Percentiles rank a stretch among this genome's conserved stretches.
Evolutionary conservation across 441 rosid species (phyloP).

Genomic region (Heliophila coronopifolia): DNA sequence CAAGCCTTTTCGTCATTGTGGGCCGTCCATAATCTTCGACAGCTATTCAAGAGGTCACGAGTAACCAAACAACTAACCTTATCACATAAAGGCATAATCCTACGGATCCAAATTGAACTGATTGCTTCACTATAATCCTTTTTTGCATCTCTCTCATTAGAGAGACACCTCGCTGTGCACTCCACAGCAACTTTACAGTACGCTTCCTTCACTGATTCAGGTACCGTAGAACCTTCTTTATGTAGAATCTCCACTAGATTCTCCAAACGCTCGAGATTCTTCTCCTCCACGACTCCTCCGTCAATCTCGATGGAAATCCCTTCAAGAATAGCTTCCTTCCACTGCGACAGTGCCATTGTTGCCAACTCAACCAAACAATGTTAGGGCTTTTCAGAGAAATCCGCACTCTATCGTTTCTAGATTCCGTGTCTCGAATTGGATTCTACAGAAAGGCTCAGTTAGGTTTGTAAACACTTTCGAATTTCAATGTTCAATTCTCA

Average conservation of each 20-base stretch:
- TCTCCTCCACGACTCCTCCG: constrained; percentile 37
- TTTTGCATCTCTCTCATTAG: constrained; percentile 4
- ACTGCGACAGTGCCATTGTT: constrained; percentile 30
- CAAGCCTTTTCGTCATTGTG: constrained; percentile 12
- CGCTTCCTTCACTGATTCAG: constrained; percentile 43
- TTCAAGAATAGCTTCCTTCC: constrained; percentile 43
- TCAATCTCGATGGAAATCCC: constrained; percentile 36
- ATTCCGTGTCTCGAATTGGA: constrained; percentile 16
- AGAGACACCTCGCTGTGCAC: constrained; percentile 39
- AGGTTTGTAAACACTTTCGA: constrained; percentile 12
- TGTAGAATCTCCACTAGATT: constrained; percentile 35
- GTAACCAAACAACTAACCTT: constrained; percentile 29
- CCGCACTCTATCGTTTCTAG: not conserved
- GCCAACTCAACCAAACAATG: constrained; percentile 29
- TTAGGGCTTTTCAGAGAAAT: constrained; percentile 21
- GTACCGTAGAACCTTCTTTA: constrained; percentile 23
- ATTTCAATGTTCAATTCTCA: not conserved
- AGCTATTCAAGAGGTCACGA: constrained; percentile 24
- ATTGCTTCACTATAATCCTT: constrained; percentile 24
- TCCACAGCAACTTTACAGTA: constrained; percentile 48
- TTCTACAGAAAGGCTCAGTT: not conserved
- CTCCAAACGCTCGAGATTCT: constrained; percentile 45
- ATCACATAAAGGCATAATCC: constrained; percentile 27
- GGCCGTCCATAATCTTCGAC: constrained; percentile 22
- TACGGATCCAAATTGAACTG: constrained; percentile 21